Evolutionary conservation across 2,329 filamentous ascomycete genomes (phyloP).

Genomic region (Pestalotiopsis sp.): DNA sequence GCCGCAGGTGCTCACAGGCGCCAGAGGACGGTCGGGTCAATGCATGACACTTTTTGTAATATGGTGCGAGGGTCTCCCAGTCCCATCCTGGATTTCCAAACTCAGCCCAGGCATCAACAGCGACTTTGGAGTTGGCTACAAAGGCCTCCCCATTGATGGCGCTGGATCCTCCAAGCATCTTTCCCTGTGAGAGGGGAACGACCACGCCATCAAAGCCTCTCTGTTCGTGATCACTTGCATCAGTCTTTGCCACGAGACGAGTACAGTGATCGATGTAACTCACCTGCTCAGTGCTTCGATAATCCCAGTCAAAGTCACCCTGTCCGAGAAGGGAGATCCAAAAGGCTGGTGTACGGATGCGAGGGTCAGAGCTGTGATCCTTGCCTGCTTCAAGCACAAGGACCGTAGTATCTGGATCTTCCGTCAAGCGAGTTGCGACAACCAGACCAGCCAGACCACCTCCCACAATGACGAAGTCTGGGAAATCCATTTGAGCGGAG

Average conservation of each 20-base stretch:
- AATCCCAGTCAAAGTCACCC: constrained; percentile 13
- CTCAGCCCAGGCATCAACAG: constrained; percentile 37
- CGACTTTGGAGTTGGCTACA: constrained; percentile 23
- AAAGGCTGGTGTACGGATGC: constrained; percentile 10
- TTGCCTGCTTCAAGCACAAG: constrained; percentile 46
- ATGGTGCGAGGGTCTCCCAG: constrained; percentile 30
- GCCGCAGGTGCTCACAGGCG: constrained; percentile 15
- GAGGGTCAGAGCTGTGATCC: background rate
- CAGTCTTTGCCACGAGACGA: background rate
- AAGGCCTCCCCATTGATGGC: constrained; percentile 32
- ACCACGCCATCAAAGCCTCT: constrained; percentile 10
- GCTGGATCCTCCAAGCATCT: constrained; percentile 14
- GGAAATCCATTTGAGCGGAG: background rate
- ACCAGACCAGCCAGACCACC: background rate
- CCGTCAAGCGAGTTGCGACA: background rate
- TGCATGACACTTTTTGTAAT: constrained; percentile 37
- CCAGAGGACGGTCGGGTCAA: constrained; percentile 23
- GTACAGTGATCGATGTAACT: background rate
- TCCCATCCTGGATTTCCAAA: constrained; percentile 40
- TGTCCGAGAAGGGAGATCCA: constrained; percentile 9
- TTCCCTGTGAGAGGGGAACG: constrained; percentile 9
- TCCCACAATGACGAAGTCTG: background rate
- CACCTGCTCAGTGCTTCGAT: constrained; percentile 10
- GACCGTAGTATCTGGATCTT: constrained; percentile 33
- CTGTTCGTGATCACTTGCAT: background rate